phyloP scores from a whole-genome alignment of 257 asterid genomes.

The Paraleonurus japonicus region DNA sequence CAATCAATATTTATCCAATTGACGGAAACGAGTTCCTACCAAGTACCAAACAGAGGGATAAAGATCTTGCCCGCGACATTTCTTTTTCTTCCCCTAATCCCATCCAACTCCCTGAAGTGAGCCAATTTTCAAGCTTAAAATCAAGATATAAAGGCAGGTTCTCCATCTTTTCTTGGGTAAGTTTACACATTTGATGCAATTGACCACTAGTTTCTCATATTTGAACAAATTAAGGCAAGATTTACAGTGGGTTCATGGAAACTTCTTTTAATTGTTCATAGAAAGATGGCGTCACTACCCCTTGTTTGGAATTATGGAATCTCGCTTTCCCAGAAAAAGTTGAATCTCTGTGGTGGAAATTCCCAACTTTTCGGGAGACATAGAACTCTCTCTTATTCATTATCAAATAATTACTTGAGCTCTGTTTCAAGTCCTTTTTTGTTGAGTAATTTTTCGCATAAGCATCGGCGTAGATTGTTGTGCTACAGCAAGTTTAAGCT shows the following conservation, averaged over 20 bases:
- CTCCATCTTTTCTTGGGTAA: not conserved
- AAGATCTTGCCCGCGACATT: slow-evolving; percentile 18
- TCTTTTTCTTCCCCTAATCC: slow-evolving; percentile 25
- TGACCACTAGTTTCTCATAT: slow-evolving; percentile 3
- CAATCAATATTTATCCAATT: not conserved
- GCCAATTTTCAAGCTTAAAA: slow-evolving; percentile 20
- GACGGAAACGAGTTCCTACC: slow-evolving; percentile 9
- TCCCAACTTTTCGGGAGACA: slow-evolving; percentile 27
- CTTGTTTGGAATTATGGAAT: slow-evolving; percentile 54
- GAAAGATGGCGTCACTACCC: slow-evolving; percentile 72
- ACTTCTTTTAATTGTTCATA: slow-evolving; percentile 19
- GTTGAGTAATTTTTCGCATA: slow-evolving; percentile 36
- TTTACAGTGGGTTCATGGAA: slow-evolving; percentile 39
- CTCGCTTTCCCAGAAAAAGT: slow-evolving; percentile 40
- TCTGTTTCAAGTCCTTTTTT: slow-evolving; percentile 40
- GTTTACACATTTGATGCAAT: slow-evolving; percentile 13
- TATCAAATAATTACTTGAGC: slow-evolving; percentile 34
- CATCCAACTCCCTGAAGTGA: not conserved
- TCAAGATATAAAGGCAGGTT: slow-evolving; percentile 19
- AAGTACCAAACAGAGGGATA: slow-evolving; percentile 16
- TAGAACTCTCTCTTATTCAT: slow-evolving; percentile 31
- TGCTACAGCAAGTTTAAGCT: slow-evolving; percentile 48
- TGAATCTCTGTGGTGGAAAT: slow-evolving; percentile 40
- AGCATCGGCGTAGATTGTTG: slow-evolving; percentile 37
- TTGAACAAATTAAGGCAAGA: slow-evolving; percentile 19